Conservation (phyloP, 1,139 yeast species). For the Suhomyces atakaporum region DNA sequence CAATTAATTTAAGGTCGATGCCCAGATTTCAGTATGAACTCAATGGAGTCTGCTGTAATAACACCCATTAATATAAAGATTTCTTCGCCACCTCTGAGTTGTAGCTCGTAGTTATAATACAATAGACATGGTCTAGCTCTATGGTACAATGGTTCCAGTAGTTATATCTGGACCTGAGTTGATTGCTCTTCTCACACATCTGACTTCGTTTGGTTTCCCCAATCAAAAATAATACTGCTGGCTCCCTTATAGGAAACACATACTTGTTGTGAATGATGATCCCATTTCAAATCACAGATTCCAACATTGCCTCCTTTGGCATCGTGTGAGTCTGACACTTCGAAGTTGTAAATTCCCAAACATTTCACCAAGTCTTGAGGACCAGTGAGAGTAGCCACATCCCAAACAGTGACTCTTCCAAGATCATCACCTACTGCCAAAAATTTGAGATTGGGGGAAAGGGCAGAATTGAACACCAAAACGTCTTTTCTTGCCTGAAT, state of each 20-base stretch:
- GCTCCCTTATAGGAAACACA: constrained; percentile 46
- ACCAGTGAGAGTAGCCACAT: constrained; percentile 26
- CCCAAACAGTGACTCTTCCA: constrained; percentile 61
- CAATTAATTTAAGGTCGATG: too few species aligned
- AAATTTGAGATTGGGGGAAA: constrained; percentile 51
- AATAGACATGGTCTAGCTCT: too few species aligned
- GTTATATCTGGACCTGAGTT: too few species aligned
- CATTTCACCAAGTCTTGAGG: constrained; percentile 23
- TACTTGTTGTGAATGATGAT: constrained; percentile 31
- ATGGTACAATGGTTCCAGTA: too few species aligned
- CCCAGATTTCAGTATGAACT: too few species aligned
- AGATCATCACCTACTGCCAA: constrained; percentile 66
- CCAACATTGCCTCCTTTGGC: constrained; percentile 25
- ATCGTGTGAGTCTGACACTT: constrained; percentile 12
- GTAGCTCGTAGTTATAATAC: too few species aligned
- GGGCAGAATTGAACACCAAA: constrained; percentile 54
- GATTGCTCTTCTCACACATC: too few species aligned
- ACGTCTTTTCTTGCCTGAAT: constrained; percentile 41
- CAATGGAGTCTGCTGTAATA: too few species aligned
- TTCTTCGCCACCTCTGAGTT: too few species aligned
- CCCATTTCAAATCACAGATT: constrained; percentile 49
- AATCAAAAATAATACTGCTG: constrained; percentile 39
- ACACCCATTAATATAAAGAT: too few species aligned
- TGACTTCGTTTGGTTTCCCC: constrained; percentile 12
- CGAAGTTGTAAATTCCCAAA: constrained; percentile 26